phyloP scores from a whole-genome alignment of 148 eudicot species.

The Cornus kousa region DNA sequence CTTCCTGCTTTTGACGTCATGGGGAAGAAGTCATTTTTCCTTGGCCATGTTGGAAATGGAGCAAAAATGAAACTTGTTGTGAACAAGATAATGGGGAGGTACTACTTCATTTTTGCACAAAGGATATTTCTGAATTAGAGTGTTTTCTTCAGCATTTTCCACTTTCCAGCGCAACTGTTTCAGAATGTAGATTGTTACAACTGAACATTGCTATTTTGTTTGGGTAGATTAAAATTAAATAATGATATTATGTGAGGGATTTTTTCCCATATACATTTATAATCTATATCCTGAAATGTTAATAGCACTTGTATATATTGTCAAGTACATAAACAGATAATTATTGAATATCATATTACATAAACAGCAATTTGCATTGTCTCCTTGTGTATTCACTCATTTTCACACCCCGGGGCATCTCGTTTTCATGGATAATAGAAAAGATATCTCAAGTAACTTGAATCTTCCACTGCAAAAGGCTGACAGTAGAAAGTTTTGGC shows the following conservation, averaged over 20 bases:
- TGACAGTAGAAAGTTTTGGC: neutral
- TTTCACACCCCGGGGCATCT: neutral
- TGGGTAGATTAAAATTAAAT: neutral
- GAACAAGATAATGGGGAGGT: conserved; percentile 99
- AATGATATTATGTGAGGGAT: neutral
- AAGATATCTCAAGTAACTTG: neutral
- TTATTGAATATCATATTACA: neutral
- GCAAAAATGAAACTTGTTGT: conserved; percentile 99
- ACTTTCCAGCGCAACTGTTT: neutral
- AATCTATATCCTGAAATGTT: neutral
- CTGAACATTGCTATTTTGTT: neutral
- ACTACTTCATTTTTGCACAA: conserved; percentile 7
- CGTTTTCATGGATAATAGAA: neutral
- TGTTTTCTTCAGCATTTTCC: neutral
- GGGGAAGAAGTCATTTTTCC: conserved; percentile 93
- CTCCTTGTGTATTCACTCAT: neutral
- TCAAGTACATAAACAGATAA: neutral
- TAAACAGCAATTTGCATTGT: neutral
- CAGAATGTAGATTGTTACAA: neutral
- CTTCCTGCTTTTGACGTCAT: conserved; percentile 85
- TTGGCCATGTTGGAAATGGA: conserved; percentile 94
- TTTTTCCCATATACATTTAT: neutral
- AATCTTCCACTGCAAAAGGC: neutral
- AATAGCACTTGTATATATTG: neutral
- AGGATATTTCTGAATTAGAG: neutral